Evolutionary conservation across 495 filamentous ascomycete species (phyloP), one percentile per base, ranked within the genome.

Genomic region (Hypoxylon trugodes): DNA sequence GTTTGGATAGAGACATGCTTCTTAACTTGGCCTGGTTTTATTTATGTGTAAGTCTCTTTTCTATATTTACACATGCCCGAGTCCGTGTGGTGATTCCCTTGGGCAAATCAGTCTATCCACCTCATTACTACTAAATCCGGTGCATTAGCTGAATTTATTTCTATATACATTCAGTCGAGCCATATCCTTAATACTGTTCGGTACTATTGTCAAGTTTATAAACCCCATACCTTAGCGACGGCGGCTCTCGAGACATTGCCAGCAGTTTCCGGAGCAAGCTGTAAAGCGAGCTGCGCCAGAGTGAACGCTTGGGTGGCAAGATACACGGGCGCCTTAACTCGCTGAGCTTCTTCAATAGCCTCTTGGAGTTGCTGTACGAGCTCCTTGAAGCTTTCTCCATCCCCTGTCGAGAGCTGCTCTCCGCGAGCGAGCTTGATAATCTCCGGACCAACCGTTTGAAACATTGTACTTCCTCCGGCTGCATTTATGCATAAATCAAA

Each of bases 401-500:
- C 68, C 2, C 60, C 51, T 41, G 52, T 47, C 19, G 46, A 37
- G 4, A 68, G 55, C 10, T 48, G 59, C 5, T 72, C 69, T 13
- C 66, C 72, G 6, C 71, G 70, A 10, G 73, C 60, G 1, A 77
- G 73, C 32, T 68, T 73, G 43, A 83, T 75, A 68, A 91, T 87
- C 24, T 82, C 81, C 7, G 82, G 71, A 0, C 85, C 87, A 48
- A 79, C 71, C n/a, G 77, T 77, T 65, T 81, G 75, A 56, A 91
- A 84, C 61, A 88, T 79, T 13, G 72, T 78, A 68, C 87, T 90
- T 1, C 82, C 80, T 1, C 90, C 90, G 0, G 90, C 90, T 4
- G 90, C 90, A 53, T 90, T 87, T 38, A 80, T 76, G 50, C 90
- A 90, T 36, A 93, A 80, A 1, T 84, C 81, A 56, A 81, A 86